A percentile compares a stretch with the other conserved stretches of the same genome.
Evolutionary conservation across 352 stramenopile species (phyloP).

Genomic region (Blastocystis sp.): DNA sequence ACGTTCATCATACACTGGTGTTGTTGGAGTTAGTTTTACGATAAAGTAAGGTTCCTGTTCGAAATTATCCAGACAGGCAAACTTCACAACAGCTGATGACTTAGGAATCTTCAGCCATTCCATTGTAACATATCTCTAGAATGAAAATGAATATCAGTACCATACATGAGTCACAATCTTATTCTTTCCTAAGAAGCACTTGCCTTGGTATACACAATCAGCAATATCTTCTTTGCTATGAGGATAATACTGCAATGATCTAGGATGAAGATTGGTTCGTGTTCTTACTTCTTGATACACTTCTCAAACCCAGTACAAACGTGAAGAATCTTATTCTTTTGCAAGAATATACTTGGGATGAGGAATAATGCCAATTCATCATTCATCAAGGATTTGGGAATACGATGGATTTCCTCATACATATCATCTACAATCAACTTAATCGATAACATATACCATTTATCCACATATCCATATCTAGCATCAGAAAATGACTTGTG

Average conservation of each 20-base stretch:
- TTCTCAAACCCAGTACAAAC: background rate
- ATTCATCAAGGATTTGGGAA: conserved; percentile 1
- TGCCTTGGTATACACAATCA: background rate
- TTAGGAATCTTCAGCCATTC: conserved; percentile 16
- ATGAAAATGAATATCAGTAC: background rate
- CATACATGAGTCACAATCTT: conserved; percentile 5
- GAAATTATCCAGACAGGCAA: background rate
- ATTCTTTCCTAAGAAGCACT: conserved; percentile 32
- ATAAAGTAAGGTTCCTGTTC: conserved; percentile 60
- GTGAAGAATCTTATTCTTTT: background rate
- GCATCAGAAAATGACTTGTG: conserved; percentile 57
- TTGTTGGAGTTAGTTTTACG: conserved; percentile 24
- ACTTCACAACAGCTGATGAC: background rate
- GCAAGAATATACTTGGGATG: conserved; percentile 19
- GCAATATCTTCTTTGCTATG: background rate
- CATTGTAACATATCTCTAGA: conserved; percentile 29
- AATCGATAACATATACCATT: background rate
- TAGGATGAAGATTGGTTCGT: background rate
- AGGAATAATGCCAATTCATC: background rate
- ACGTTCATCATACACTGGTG: conserved; percentile 39
- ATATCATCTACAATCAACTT: background rate
- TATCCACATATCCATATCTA: conserved; percentile 61
- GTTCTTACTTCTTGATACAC: background rate
- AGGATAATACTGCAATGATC: background rate
- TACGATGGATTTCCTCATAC: conserved; percentile 18